Conservation (phyloP, 495 filamentous ascomycete species). For the Platismatia glauca region DNA sequence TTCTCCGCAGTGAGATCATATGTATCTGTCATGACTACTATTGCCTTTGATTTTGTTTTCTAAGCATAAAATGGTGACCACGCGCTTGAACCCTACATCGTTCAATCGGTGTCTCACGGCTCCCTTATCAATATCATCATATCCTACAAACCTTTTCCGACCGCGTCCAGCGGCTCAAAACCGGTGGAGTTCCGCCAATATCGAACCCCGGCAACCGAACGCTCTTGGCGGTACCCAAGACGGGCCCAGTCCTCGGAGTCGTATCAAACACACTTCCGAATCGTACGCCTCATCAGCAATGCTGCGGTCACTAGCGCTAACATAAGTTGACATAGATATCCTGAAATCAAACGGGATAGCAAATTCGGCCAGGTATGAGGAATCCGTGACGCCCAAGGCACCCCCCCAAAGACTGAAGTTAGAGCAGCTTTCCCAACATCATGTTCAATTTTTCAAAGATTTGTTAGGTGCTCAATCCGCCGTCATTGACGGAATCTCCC, state of each 20-base stretch:
- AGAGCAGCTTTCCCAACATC: conserved; percentile 52
- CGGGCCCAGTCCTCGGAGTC: conserved; percentile 33
- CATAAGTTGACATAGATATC: conserved; percentile 46
- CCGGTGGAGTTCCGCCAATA: conserved; percentile 33
- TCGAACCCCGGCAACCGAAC: conserved; percentile 32
- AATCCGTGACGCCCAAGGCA: not conserved
- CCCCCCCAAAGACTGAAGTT: conserved; percentile 4
- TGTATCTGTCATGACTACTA: no score
- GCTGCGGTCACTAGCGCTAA: not conserved
- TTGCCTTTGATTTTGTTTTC: not conserved
- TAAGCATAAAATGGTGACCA: not conserved
- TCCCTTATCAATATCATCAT: not conserved
- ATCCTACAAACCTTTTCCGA: not conserved
- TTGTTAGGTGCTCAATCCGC: conserved; percentile 68
- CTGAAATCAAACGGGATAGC: conserved; percentile 66
- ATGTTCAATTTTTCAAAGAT: conserved; percentile 70
- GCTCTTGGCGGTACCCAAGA: conserved; percentile 27
- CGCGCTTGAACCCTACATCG: not conserved
- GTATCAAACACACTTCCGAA: conserved; percentile 69
- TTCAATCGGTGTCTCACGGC: not conserved
- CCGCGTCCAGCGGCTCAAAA: conserved; percentile 20
- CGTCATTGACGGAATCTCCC: conserved; percentile 72
- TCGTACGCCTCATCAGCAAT: conserved; percentile 34
- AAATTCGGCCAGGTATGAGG: conserved; percentile 50
- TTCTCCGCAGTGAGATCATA: no score